Percentiles rank a stretch among this genome's conserved stretches.
These are phyloP conservation scores for Mortierella sp. DNA, from an alignment of 371 early-diverging fungal genomes.

Conservation along the genomic window DNA sequence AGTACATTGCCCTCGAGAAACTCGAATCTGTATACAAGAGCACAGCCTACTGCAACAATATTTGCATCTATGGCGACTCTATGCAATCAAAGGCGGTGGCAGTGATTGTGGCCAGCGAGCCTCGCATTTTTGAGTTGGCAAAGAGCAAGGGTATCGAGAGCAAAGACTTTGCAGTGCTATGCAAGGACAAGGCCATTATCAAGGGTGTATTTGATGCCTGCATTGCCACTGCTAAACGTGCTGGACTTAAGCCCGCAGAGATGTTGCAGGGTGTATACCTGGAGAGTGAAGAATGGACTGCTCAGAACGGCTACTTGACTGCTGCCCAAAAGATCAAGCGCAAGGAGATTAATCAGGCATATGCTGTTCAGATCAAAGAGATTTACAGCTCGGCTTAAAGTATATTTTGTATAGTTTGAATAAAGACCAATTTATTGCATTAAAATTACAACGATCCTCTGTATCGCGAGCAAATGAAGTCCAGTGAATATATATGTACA, in stretches of 20 bases:
- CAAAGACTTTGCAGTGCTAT: slow-evolving; percentile 61
- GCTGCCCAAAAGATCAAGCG: slow-evolving; percentile 96
- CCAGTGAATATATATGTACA: background rate
- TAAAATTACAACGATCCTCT: background rate
- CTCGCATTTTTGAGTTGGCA: slow-evolving; percentile 52
- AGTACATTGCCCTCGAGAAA: slow-evolving; percentile 98
- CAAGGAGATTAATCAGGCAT: slow-evolving; percentile 74
- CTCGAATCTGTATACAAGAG: slow-evolving; percentile 94
- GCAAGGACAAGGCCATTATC: slow-evolving; percentile 59
- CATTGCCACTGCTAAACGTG: slow-evolving; percentile 60
- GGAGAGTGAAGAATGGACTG: slow-evolving; percentile 86
- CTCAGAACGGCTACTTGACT: slow-evolving; percentile 87
- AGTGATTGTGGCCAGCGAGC: slow-evolving; percentile 77
- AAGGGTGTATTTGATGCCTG: slow-evolving; percentile 61
- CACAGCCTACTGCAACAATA: slow-evolving; percentile 80
- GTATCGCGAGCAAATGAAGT: background rate
- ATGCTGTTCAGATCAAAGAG: slow-evolving; percentile 69
- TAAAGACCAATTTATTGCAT: background rate
- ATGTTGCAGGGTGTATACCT: slow-evolving; percentile 76
- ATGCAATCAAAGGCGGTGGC: slow-evolving; percentile 77
- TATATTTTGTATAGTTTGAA: background rate
- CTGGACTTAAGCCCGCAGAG: slow-evolving; percentile 79
- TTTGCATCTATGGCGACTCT: slow-evolving; percentile 91
- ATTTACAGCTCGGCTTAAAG: slow-evolving; percentile 59
- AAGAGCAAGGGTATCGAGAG: slow-evolving; percentile 44